Base-by-base conservation (phyloP, 2,329 filamentous ascomycete species). In the Trichoderma sp. region DNA sequence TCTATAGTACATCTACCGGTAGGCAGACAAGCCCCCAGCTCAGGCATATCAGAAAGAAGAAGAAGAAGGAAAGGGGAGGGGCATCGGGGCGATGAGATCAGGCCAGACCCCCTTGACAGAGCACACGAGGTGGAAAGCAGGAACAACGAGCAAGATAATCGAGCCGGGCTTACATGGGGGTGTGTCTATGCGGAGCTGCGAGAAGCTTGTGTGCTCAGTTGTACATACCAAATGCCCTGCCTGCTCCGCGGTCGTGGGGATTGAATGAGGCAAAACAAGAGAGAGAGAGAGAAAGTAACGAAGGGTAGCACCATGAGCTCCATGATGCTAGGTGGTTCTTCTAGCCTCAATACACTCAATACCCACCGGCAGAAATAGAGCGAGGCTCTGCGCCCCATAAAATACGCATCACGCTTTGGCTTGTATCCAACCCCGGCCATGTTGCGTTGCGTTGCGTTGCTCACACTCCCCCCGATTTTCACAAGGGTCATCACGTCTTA, bases 301-400 rank as follows among this genome's bases (percentile, higher is more conserved):
- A 24, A 49, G 46, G 46, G 21, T 24, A 21, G 46, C 46, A 43
- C 39, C 18, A 43, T 10, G 39, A 43, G 39, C 16, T n/a, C 39
- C 39, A 43, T 43, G 39, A 43, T 43, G 39, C 39, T n/a, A 43
- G 32, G 32, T 43, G 7, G 46, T 49, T 49, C 21, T 21, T 11
- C 21, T 49, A 49, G 46, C 6, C 46, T 43, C 39, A n/a, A 39
- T 39, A 10, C 32, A 54, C 6, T 11, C 32, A 54, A 43, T 64
- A 49, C 49, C 66, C 58, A 64, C 54, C 37, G 24, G 34, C 24
- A 49, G 46, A 49, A 24, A 46, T 16, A n/a, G 37, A 24, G 56
- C 66, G 66, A 68, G 66, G 66, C 68, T 69, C 68, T 69, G 61
- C 61, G 68, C 49, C 46, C 68, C 61, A 69, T 54, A 69, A 43